Evolutionary conservation across 345 rosid species (phyloP), one percentile per base, ranked within the genome.

Genomic region (Salix arbutifolia): DNA sequence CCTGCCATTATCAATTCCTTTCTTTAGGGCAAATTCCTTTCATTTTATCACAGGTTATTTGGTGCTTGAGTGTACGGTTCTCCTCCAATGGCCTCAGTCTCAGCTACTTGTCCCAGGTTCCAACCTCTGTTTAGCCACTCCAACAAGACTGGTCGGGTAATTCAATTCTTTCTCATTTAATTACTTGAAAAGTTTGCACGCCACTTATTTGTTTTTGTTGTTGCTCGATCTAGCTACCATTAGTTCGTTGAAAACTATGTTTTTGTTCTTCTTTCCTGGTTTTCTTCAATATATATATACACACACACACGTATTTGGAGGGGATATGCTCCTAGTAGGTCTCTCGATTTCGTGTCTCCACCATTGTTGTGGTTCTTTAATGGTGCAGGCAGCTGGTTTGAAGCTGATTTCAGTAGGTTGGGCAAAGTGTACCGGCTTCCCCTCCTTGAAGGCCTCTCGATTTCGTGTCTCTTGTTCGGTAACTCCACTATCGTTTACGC

Each of bases 371-470:
- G 40, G 35, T 58, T 38, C 17, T 14, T 67, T 67, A 14, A 44
- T 66, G 73, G 26, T 69, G 77, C 81, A 84, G 88, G 67, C 16
- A 31, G 23, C 74, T 26, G 44, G 67, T 73, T 69, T 76, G 65
- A 87, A 83, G 72, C 28, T 77, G 77, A 79, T 69, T 69, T 56
- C 87, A 23, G 33, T 65, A 4, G 76, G 79, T n/a, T 83, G 84
- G 88, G 30, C 70, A 6, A 83, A 77, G 66, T 78, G 1, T 7
- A 58, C 26, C 4, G 37, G 78, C 74, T 85, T 84, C 73, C 78
- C 76, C 65, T 77, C 83, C 33, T 72, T 72, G 42, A 76, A 76
- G 26, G 33, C 74, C 68, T 30, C 44, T 26, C 71, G 83, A 65
- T 61, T 76, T 42, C 53, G 70, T 6, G 64, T 80, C 74, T 66